Base-by-base conservation (phyloP, 805 yeast species). In the Yamadazyma philogaea region DNA sequence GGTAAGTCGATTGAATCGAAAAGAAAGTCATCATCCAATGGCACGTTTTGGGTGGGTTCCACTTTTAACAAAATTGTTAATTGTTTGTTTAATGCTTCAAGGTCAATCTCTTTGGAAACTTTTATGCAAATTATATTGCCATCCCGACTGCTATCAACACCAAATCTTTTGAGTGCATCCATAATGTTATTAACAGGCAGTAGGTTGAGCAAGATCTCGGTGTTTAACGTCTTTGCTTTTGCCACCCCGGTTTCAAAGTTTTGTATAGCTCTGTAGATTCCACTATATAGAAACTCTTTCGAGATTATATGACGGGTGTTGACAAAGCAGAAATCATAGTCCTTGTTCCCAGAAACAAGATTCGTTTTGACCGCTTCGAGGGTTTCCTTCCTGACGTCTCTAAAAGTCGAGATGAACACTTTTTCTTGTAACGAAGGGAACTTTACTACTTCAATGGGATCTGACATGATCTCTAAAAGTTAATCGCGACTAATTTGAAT, bases 151-250 rank as follows among this genome's bases (percentile, higher is more conserved):
- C 72, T 75, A 40, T 79, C 77, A 14, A 87, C 70, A 8, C 96
- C 96, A 62, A 85, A 84, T 51, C 76, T 70, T 48, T 74, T 77
- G 48, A 87, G 67, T 1, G 88, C 82, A 45, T 87, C 93, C 67
- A 78, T 73, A 30, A 83, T 81, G 55, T 84, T 85, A 51, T 79
- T 81, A 6, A 79, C 73, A 1, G 91, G 87, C 1, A 89, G 78
- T 45, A 87, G 64, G 44, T 81, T 77, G 54, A 82, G 77, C 18
- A 86, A 75, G 30, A 84, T 68, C 54, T 87, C 95, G 0, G 93
- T 81, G 55, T 85, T 84, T 24, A 87, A 51, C 0, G 81, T 74
- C 50, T 75, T 79, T 7, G 95, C 82, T 49, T 81, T 74, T 68
- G 78, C 70, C 16, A 61, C 69, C 11, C 68, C 76, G 28, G 68